Percentiles rank a stretch among this genome's conserved stretches.
phyloP scores from a whole-genome alignment of 768 basidiomycete genomes.

The Leccinum broughii region DNA sequence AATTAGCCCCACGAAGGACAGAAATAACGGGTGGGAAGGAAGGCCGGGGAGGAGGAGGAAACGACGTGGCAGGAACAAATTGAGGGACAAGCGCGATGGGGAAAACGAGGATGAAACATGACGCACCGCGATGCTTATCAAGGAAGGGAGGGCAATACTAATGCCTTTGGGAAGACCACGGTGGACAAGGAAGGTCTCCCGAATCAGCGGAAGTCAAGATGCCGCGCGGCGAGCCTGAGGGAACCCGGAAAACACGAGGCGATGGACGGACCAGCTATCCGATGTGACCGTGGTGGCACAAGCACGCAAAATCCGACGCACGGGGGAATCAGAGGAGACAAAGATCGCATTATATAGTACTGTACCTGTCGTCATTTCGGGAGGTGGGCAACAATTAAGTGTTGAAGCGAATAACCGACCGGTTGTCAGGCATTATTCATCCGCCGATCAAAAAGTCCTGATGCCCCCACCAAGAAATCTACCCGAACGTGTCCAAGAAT shows the following conservation, averaged over 20 bases:
- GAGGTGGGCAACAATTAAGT: slow-evolving; percentile 1
- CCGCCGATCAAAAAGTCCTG: background rate
- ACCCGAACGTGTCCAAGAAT: slow-evolving; percentile 1
- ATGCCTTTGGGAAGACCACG: background rate
- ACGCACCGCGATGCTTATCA: slow-evolving; percentile 18
- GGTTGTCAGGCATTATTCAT: background rate
- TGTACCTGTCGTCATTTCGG: background rate
- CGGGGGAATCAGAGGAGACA: background rate
- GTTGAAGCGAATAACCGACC: background rate
- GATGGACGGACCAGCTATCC: slow-evolving; percentile 1
- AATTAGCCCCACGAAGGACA: slow-evolving; percentile 14
- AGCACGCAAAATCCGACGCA: background rate
- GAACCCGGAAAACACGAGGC: slow-evolving; percentile 19
- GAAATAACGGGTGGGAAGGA: slow-evolving; percentile 6
- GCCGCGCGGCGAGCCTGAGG: slow-evolving; percentile 13
- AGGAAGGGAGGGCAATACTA: background rate
- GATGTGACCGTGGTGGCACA: slow-evolving; percentile 6
- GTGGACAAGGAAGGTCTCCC: slow-evolving; percentile 3
- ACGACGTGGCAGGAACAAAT: background rate
- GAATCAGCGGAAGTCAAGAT: slow-evolving; percentile 5
- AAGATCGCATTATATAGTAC: background rate
- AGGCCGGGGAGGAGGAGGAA: background rate
- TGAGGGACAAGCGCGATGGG: background rate
- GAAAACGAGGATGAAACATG: background rate
- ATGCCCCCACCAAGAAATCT: background rate